phyloP scores from a whole-genome alignment of 78 protist genomes.

The Planoprotostelium fungivorum region DNA sequence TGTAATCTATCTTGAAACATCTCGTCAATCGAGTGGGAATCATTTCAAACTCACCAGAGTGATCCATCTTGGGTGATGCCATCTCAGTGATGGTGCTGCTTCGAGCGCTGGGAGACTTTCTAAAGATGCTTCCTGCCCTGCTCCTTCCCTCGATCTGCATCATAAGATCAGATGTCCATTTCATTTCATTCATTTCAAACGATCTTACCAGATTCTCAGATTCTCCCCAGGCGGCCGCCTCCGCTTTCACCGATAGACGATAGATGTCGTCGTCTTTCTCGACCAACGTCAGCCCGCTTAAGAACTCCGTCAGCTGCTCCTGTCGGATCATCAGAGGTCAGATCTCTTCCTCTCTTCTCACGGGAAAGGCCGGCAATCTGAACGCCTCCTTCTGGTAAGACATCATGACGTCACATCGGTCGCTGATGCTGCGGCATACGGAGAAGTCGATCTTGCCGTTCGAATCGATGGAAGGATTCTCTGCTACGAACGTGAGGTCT shows the following conservation, averaged over 20 bases:
- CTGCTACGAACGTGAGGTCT: not conserved
- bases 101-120: too few relatives aligned
- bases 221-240: not conserved
- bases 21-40: too few relatives aligned
- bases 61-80: too few relatives aligned
- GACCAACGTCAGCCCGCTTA: not conserved
- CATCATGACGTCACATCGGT: not conserved
- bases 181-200: too few relatives aligned
- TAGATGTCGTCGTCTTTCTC: not conserved
- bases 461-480: not conserved
- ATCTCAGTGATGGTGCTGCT: too few relatives aligned
- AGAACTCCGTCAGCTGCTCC: not conserved
- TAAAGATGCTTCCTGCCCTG: too few relatives aligned
- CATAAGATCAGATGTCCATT: too few relatives aligned
- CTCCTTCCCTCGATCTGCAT: too few relatives aligned
- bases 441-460: not conserved
- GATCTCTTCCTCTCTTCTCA: not conserved
- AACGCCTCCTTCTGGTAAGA: not conserved
- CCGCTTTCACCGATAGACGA: not conserved
- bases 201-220: too few relatives aligned
- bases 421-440: not conserved
- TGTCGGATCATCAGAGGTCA: not conserved
- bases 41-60: too few relatives aligned
- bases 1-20: too few relatives aligned
- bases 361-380: not conserved